These are phyloP conservation scores for Scedosporium apiospermum DNA, from an alignment of 2,329 filamentous ascomycete species.

Conservation along the genomic window DNA sequence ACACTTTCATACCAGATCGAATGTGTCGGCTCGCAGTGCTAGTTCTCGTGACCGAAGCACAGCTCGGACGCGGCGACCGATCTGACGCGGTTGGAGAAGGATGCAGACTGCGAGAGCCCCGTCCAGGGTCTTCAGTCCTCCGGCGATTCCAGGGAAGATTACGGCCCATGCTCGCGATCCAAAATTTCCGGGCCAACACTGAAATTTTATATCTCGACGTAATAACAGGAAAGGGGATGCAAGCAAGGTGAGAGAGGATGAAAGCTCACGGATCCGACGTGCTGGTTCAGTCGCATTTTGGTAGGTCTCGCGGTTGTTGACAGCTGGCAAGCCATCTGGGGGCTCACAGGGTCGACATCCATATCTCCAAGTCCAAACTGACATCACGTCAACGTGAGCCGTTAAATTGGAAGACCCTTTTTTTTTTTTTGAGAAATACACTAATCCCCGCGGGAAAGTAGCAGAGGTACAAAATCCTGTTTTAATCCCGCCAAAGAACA, in stretches of 20 bases:
- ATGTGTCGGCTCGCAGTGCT: not conserved
- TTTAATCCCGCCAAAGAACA: too few species aligned
- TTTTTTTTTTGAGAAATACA: too few species aligned
- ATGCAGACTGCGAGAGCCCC: not conserved
- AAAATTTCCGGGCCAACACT: not conserved
- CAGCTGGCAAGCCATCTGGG: too few species aligned
- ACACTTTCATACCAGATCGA: not conserved
- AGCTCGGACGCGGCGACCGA: not conserved
- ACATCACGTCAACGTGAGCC: too few species aligned
- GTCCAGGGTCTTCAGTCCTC: not conserved
- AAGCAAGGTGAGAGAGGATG: not conserved
- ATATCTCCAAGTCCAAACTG: too few species aligned
- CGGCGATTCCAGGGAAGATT: slow-evolving; percentile 6
- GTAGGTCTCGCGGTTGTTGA: too few species aligned
- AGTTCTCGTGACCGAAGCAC: not conserved
- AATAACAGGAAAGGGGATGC: not conserved
- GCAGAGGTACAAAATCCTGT: too few species aligned
- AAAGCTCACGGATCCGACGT: too few species aligned
- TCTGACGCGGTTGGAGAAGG: not conserved
- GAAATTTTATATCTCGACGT: not conserved
- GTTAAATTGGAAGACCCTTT: too few species aligned
- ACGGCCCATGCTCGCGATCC: not conserved
- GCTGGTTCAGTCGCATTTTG: too few species aligned
- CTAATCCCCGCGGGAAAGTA: too few species aligned
- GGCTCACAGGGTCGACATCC: too few species aligned